Conservation (phyloP, 1,284 basidiomycete genomes). For the Trametes pubescens region DNA sequence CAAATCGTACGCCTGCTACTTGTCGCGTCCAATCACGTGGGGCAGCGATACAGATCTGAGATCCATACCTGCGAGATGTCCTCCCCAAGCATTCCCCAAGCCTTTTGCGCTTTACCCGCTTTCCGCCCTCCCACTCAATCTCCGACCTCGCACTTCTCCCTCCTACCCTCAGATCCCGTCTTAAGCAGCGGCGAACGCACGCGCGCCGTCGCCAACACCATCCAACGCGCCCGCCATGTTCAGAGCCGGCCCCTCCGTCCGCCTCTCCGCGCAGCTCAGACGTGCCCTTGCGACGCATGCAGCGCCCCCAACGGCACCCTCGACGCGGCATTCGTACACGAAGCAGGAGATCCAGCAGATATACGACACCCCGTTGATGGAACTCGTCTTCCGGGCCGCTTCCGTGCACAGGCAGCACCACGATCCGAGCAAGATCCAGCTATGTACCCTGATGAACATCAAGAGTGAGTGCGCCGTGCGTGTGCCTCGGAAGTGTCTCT, state of each 20-base stretch:
- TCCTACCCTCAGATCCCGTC: neutral
- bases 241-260: conserved; percentile 32
- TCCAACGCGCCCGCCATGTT: conserved; percentile 39
- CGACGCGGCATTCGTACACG: conserved; percentile 66
- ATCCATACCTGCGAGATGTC: conserved; percentile 15
- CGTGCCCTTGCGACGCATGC: conserved; percentile 73
- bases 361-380: conserved; percentile 84
- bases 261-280: conserved; percentile 38
- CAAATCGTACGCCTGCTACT: conserved; percentile 15
- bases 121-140: conserved; percentile 39
- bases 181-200: conserved; percentile 7
- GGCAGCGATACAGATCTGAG: conserved; percentile 22
- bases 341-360: conserved; percentile 78
- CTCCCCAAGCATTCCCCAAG: conserved; percentile 27
- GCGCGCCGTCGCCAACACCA: neutral
- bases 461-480: conserved; percentile 78
- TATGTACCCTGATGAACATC: conserved; percentile 99
- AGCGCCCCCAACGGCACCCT: conserved; percentile 40
- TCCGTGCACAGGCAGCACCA: conserved; percentile 88
- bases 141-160: conserved; percentile 24
- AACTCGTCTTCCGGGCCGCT: conserved; percentile 87
- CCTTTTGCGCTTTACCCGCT: conserved; percentile 21
- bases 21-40: conserved; percentile 23
- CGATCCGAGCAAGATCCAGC: conserved; percentile 90
- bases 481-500: conserved; percentile 5